Evolutionary conservation across 208 protist genomes (phyloP).

Genomic region (Trypanosomatidae sp.): DNA sequence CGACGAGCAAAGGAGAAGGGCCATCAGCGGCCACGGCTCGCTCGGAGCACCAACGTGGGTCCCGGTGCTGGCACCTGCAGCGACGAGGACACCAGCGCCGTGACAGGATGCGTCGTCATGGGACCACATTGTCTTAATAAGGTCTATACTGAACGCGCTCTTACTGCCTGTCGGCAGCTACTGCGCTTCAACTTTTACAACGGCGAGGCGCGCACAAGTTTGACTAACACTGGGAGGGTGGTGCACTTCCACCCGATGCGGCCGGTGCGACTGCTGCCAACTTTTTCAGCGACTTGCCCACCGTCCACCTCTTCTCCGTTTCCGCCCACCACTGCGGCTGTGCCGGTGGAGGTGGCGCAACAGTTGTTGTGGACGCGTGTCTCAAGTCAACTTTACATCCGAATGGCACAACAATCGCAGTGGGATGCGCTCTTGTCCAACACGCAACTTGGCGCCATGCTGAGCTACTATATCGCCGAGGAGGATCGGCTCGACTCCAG

Average conservation of each 20-base stretch:
- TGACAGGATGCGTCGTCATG: slow-evolving; percentile 23
- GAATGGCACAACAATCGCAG: slow-evolving; percentile 8
- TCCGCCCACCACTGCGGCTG: neutral
- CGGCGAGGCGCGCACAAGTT: slow-evolving; percentile 16
- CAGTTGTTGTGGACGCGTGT: slow-evolving; percentile 14
- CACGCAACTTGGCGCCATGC: neutral
- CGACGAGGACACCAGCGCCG: neutral
- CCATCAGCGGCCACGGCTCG: slow-evolving; percentile 2
- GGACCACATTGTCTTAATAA: slow-evolving; percentile 5
- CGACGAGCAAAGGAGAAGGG: neutral
- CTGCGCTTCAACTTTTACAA: slow-evolving; percentile 37
- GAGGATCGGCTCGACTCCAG: slow-evolving; percentile 2
- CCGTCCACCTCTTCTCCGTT: neutral
- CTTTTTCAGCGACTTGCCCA: neutral
- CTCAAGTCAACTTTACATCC: neutral
- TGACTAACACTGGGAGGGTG: slow-evolving; percentile 24
- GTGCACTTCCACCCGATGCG: slow-evolving; percentile 28
- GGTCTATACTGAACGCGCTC: slow-evolving; percentile 11
- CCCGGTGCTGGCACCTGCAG: neutral
- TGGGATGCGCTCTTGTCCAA: slow-evolving; percentile 18
- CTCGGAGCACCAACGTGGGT: neutral
- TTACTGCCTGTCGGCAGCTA: slow-evolving; percentile 13
- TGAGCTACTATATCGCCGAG: slow-evolving; percentile 6
- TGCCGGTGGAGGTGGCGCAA: slow-evolving; percentile 11
- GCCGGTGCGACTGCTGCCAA: slow-evolving; percentile 2